A percentile compares a stretch with the other conserved stretches of the same genome.
Conservation (phyloP, 805 yeast genomes). For the Candida maesae region DNA sequence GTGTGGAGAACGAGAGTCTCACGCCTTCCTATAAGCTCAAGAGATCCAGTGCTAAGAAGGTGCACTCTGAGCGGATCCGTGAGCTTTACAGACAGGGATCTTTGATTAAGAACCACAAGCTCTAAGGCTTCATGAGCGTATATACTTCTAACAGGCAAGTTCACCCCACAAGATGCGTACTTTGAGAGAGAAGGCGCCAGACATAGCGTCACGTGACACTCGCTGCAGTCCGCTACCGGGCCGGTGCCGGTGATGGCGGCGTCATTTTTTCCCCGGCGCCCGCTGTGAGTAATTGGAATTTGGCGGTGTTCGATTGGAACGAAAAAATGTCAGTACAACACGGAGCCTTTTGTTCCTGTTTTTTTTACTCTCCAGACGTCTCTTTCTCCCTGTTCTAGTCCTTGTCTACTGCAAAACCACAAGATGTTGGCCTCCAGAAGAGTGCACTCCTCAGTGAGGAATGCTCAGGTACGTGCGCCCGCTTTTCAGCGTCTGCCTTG, state of each 20-base stretch:
- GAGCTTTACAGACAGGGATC: conserved; percentile 47
- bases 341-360: not conserved
- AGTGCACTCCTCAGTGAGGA: conserved; percentile 8
- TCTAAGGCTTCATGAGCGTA: no score
- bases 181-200: no score
- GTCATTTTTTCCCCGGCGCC: conserved; percentile 7
- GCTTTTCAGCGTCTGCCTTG: no score
- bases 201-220: no score
- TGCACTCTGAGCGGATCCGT: conserved; percentile 37
- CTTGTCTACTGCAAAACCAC: no score
- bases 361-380: not conserved
- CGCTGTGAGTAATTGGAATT: conserved; percentile 15
- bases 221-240: not conserved
- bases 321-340: conserved; percentile 2
- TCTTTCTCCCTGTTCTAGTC: no score
- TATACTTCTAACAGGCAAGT: no score
- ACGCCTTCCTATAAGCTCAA: conserved; percentile 65
- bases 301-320: conserved; percentile 14
- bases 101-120: conserved; percentile 14
- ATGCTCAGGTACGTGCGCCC: conserved; percentile 17
- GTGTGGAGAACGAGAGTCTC: conserved; percentile 51
- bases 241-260: conserved; percentile 1
- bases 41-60: conserved; percentile 45
- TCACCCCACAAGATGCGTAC: no score
- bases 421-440: conserved; percentile 13